phyloP scores from a whole-genome alignment of 2,329 filamentous ascomycete species.

The Fusarium tupiense region DNA sequence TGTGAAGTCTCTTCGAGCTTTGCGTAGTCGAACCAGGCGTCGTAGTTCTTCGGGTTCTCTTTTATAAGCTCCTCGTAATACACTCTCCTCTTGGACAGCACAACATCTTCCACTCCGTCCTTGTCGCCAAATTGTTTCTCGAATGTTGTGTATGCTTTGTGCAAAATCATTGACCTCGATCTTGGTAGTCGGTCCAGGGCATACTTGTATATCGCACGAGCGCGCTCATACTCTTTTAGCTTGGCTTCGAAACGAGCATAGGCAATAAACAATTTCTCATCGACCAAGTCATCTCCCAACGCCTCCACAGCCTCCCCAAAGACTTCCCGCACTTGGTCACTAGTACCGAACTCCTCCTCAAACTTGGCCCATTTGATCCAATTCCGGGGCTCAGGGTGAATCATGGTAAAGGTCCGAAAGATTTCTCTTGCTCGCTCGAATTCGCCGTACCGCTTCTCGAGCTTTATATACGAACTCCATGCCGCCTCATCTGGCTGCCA shows the following conservation, averaged over 20 bases:
- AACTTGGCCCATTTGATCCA: constrained; percentile 99
- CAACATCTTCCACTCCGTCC: constrained; percentile 94
- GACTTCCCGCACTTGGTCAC: constrained; percentile 89
- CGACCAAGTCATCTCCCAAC: constrained; percentile 92
- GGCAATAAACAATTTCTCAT: constrained; percentile 93
- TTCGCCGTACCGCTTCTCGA: constrained; percentile 95
- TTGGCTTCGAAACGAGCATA: constrained; percentile 96
- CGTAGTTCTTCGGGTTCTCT: constrained; percentile 96
- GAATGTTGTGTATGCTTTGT: constrained; percentile 96
- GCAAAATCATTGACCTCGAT: constrained; percentile 83
- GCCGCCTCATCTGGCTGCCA: constrained; percentile 98
- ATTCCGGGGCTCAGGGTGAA: constrained; percentile 93
- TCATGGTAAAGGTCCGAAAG: constrained; percentile 88
- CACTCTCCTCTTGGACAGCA: constrained; percentile 90
- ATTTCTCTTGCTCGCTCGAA: constrained; percentile 90
- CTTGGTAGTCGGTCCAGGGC: constrained; percentile 91
- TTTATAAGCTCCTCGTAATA: constrained; percentile 95
- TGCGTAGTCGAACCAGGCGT: constrained; percentile 96
- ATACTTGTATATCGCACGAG: constrained; percentile 96
- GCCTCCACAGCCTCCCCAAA: constrained; percentile 90
- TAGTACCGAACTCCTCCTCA: constrained; percentile 94
- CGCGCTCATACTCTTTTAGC: constrained; percentile 93
- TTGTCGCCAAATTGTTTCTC: constrained; percentile 97
- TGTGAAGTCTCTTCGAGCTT: constrained; percentile 87
- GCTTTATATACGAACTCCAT: constrained; percentile 95